These are phyloP conservation scores for Chalaropsis ovoidea DNA, from an alignment of 2,329 filamentous ascomycete species.

Conservation along the genomic window DNA sequence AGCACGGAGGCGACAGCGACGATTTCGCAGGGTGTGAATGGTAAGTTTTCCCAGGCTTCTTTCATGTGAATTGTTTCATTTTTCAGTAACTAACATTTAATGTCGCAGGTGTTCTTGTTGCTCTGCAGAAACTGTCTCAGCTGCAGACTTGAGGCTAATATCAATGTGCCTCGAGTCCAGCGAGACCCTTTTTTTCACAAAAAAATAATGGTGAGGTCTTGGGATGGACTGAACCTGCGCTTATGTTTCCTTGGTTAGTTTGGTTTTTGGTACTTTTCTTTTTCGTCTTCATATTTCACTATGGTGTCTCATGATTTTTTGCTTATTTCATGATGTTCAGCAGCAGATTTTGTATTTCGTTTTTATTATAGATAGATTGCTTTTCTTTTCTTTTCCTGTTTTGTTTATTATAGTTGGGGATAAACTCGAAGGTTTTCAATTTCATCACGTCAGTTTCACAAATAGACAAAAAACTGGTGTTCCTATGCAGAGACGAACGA, in stretches of 20 bases:
- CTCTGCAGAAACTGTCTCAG: conserved; percentile 37
- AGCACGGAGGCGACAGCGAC: conserved; percentile 83
- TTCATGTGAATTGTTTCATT: conserved; percentile 14
- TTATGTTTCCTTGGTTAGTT: neutral
- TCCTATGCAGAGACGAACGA: too few relatives aligned
- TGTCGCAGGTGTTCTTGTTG: conserved; percentile 36
- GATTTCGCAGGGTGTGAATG: conserved; percentile 82
- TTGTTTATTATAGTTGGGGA: neutral
- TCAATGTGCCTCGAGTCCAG: neutral
- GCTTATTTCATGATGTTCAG: neutral
- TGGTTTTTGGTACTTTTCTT: neutral
- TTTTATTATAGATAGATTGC: conserved; percentile 18
- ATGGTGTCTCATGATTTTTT: conserved; percentile 6
- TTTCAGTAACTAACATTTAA: neutral
- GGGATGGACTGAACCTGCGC: neutral
- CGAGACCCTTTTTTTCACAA: neutral
- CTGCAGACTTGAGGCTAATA: conserved; percentile 25
- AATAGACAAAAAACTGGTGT: too few relatives aligned
- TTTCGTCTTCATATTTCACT: neutral
- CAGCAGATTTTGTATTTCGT: conserved; percentile 15
- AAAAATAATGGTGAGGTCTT: neutral
- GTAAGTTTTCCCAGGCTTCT: conserved; percentile 41
- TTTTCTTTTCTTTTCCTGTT: neutral
- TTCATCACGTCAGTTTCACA: neutral
- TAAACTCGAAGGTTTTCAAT: neutral